Conservation (phyloP, 306 rosid species). For the Morella rubra region DNA sequence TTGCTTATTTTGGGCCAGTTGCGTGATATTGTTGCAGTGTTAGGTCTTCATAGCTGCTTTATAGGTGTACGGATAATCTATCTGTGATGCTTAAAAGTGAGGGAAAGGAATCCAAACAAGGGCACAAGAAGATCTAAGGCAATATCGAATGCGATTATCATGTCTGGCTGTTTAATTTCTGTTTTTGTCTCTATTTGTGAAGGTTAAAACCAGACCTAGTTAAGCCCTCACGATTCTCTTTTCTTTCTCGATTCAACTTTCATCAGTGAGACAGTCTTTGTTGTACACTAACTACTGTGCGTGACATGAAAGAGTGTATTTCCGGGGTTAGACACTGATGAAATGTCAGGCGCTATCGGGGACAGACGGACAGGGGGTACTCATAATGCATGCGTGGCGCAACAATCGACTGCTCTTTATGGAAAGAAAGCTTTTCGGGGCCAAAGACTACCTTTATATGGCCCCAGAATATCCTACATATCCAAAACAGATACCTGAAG, state of each 20-base stretch:
- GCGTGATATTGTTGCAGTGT: constrained; percentile 31
- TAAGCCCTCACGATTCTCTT: not conserved
- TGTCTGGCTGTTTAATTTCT: not conserved
- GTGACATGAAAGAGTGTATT: not conserved
- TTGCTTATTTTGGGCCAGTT: constrained; percentile 13
- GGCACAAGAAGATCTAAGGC: constrained; percentile 6
- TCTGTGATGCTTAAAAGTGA: not conserved
- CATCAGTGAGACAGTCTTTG: not conserved
- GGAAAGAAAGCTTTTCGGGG: not conserved
- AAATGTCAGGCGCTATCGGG: not conserved
- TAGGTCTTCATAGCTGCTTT: constrained; percentile 11
- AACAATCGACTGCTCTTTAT: too few species aligned
- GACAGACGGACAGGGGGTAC: not conserved
- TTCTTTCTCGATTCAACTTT: not conserved
- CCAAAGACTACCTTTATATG: not conserved
- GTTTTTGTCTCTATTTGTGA: not conserved
- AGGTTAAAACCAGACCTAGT: not conserved
- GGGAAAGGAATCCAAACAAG: constrained; percentile 16
- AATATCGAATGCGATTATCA: not conserved
- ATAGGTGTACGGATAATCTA: not conserved
- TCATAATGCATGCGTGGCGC: too few species aligned
- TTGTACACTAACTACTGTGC: not conserved
- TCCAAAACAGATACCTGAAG: too few species aligned
- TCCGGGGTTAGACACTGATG: not conserved
- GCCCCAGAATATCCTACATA: not conserved